Percentiles rank a stretch among this genome's conserved stretches.
phyloP scores from a whole-genome alignment of 2,329 filamentous ascomycete species.

The Periconia sp. region DNA sequence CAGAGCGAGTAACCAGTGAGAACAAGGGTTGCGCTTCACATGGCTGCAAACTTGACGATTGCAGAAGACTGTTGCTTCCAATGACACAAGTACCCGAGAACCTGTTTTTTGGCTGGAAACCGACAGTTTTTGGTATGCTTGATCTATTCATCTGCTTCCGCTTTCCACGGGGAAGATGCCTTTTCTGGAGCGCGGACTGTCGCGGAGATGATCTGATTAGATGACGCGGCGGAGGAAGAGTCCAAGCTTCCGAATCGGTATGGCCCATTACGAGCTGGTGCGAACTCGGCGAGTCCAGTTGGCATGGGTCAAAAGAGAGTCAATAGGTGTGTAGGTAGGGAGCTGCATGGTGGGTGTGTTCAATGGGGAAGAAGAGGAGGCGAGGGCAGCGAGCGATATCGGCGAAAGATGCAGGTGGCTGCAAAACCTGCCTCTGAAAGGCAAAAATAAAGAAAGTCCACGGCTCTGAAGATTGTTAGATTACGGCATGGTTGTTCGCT shows the following conservation, averaged over 20 bases:
- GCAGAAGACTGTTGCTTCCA: no score
- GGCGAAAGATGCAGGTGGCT: not conserved
- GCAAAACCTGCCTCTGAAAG: not conserved
- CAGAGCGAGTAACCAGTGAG: no score
- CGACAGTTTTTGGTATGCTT: no score
- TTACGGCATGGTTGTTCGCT: not conserved
- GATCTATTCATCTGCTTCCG: no score
- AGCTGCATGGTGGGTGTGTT: not conserved
- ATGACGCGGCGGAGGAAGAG: not conserved
- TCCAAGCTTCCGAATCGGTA: no score
- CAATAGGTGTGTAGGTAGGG: no score
- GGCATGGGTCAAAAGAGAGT: constrained; percentile 12
- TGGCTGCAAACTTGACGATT: no score
- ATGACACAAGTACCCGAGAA: no score
- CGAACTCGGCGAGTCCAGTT: constrained; percentile 3
- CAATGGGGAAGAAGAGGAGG: not conserved
- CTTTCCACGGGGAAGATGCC: not conserved
- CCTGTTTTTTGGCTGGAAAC: no score
- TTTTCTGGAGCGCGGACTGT: not conserved
- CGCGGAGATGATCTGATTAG: not conserved
- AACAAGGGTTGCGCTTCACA: no score
- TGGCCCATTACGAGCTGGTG: not conserved
- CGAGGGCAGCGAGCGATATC: not conserved
- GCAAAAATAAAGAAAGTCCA: not conserved
- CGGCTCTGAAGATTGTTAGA: not conserved